A percentile compares a stretch with the other conserved stretches of the same genome.
phyloP scores from a whole-genome alignment of 2,329 filamentous ascomycete genomes.

The Rutstroemia sydowiana region DNA sequence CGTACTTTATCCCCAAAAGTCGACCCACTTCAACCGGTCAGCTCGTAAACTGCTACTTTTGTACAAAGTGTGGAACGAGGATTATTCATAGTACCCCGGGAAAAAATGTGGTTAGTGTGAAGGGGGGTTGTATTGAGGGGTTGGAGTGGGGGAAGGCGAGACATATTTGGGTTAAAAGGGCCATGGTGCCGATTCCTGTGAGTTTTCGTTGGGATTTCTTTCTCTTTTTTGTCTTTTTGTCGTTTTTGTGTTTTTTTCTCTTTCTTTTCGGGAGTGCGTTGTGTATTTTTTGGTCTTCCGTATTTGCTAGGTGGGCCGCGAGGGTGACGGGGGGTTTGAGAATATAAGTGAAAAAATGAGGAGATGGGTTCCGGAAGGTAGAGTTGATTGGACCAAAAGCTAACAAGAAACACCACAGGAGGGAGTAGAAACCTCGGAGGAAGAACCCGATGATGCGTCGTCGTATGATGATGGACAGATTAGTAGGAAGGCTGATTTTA shows the following conservation, averaged over 20 bases:
- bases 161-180: conserved; percentile 41
- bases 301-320: no score
- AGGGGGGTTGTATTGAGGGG: conserved; percentile 58
- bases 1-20: conserved; percentile 35
- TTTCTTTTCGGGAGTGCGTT: neutral
- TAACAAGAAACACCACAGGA: conserved; percentile 30
- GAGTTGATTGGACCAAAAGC: neutral
- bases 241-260: neutral
- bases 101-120: conserved; percentile 56
- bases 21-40: conserved; percentile 50
- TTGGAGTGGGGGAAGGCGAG: conserved; percentile 53
- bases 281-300: neutral
- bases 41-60: conserved; percentile 58
- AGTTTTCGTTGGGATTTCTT: neutral
- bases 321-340: no score
- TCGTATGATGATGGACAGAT: no score
- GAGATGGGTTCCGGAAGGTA: neutral
- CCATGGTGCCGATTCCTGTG: conserved; percentile 55
- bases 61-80: conserved; percentile 57
- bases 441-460: conserved; percentile 36
- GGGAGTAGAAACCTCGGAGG: conserved; percentile 49
- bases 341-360: neutral
- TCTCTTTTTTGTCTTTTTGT: no score
- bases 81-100: conserved; percentile 54
- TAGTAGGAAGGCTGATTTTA: no score